These are phyloP conservation scores for Huiozyma sinensis DNA, from an alignment of 805 yeast species.

Conservation along the genomic window DNA sequence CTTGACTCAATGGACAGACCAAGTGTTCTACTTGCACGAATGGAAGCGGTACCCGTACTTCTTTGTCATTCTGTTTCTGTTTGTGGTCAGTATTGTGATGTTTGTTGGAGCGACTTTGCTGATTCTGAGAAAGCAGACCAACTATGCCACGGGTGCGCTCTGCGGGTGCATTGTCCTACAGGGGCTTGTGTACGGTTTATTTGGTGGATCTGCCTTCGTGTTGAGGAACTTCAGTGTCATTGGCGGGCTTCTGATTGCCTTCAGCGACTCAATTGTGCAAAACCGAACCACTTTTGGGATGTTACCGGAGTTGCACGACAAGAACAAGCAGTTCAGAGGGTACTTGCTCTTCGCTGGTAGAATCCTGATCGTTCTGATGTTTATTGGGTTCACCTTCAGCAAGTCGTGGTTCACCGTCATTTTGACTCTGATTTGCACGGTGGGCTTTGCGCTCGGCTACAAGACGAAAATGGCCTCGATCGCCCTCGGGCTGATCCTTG, in stretches of 20 bases:
- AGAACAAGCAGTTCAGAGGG: constrained; percentile 53
- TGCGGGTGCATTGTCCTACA: constrained; percentile 69
- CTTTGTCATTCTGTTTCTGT: constrained; percentile 58
- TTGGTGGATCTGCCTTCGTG: constrained; percentile 71
- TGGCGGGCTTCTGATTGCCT: constrained; percentile 84
- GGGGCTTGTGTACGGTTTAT: constrained; percentile 81
- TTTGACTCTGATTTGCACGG: constrained; percentile 59
- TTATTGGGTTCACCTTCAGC: constrained; percentile 73
- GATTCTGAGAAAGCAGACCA: constrained; percentile 57
- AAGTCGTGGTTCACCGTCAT: constrained; percentile 61
- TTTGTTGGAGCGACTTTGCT: constrained; percentile 59
- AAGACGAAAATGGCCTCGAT: constrained; percentile 85
- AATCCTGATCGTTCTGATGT: constrained; percentile 71
- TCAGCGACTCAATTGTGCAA: constrained; percentile 78
- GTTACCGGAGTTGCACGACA: constrained; percentile 46
- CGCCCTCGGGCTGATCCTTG: constrained; percentile 53
- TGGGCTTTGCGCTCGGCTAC: constrained; percentile 81
- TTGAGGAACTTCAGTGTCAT: constrained; percentile 81
- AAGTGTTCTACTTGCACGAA: constrained; percentile 70
- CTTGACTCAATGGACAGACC: constrained; percentile 81
- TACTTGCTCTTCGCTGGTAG: constrained; percentile 85
- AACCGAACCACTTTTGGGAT: constrained; percentile 47
- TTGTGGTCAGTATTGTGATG: constrained; percentile 61
- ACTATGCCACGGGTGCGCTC: constrained; percentile 61
- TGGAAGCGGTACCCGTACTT: constrained; percentile 73